Evolutionary conservation across 768 basidiomycete genomes (phyloP).

Genomic region (Rossbeevera mucosa): DNA sequence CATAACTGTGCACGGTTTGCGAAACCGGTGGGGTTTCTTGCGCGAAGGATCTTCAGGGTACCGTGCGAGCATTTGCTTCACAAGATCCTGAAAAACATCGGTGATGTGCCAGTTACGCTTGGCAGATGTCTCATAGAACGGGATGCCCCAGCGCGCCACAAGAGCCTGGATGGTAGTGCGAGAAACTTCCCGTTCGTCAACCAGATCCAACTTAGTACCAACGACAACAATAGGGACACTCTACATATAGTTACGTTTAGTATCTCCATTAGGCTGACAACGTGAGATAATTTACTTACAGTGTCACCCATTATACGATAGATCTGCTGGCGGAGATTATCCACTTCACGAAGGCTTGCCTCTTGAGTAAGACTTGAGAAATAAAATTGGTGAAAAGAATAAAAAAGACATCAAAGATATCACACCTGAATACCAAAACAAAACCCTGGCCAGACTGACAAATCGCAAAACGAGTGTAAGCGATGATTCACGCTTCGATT

Average conservation of each 20-base stretch:
- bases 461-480: not conserved
- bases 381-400: not conserved
- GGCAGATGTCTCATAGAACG: constrained; percentile 84
- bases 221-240: constrained; percentile 78
- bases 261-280: not conserved
- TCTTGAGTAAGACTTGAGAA: constrained; percentile 68
- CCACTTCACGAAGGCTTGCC: constrained; percentile 74
- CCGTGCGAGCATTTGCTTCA: constrained; percentile 65
- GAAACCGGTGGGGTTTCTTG: constrained; percentile 27
- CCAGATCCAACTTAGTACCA: constrained; percentile 81
- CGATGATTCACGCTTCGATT: not conserved
- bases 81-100: constrained; percentile 74
- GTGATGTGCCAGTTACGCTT: constrained; percentile 77
- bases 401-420: not conserved
- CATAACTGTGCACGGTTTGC: constrained; percentile 36
- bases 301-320: constrained; percentile 71
- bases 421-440: constrained; percentile 75
- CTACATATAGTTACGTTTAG: constrained; percentile 30
- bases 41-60: constrained; percentile 47
- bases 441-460: constrained; percentile 67
- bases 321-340: constrained; percentile 76
- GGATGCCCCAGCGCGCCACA: constrained; percentile 63
- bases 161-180: constrained; percentile 58
- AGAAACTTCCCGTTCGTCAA: constrained; percentile 75
- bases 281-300: constrained; percentile 34